These are phyloP conservation scores for Thyridium curvatum DNA, from an alignment of 2,329 filamentous ascomycete genomes.

Conservation along the genomic window DNA sequence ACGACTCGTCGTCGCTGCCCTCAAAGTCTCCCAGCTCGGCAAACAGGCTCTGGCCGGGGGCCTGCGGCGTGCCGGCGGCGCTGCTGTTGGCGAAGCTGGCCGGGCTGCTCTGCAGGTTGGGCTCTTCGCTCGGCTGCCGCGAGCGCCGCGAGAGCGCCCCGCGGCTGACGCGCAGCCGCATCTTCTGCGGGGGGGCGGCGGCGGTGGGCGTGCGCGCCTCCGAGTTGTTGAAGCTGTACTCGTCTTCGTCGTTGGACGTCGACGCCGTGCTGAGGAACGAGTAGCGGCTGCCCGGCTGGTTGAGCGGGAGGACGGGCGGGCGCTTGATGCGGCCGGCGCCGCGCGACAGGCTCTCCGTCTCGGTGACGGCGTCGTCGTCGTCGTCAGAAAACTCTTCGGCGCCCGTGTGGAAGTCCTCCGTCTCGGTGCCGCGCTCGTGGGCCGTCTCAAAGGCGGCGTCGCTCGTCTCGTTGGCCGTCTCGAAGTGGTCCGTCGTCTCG, in stretches of 20 bases:
- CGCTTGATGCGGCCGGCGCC: slow-evolving; percentile 34
- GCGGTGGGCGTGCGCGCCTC: slow-evolving; percentile 57
- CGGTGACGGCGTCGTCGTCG: slow-evolving; percentile 66
- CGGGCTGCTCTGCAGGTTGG: slow-evolving; percentile 49
- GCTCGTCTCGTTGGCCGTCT: slow-evolving; percentile 73
- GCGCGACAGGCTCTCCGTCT: slow-evolving; percentile 62
- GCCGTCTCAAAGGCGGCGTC: slow-evolving; percentile 60
- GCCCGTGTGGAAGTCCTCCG: slow-evolving; percentile 93
- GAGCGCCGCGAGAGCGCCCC: slow-evolving; percentile 52
- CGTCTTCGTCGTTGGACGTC: slow-evolving; percentile 72
- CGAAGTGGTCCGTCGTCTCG: slow-evolving; percentile 63
- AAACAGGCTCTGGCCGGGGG: slow-evolving; percentile 70
- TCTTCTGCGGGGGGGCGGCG: slow-evolving; percentile 57
- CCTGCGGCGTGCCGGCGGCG: slow-evolving; percentile 40
- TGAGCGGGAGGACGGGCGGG: slow-evolving; percentile 33
- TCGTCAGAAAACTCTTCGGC: slow-evolving; percentile 70
- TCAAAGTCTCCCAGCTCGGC: slow-evolving; percentile 82
- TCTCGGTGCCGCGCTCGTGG: slow-evolving; percentile 83
- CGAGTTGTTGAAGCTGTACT: slow-evolving; percentile 42
- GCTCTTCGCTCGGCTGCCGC: slow-evolving; percentile 54
- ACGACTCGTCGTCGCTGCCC: slow-evolving; percentile 67
- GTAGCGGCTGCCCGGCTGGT: slow-evolving; percentile 48
- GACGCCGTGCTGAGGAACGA: slow-evolving; percentile 87
- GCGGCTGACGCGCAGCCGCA: slow-evolving; percentile 66
- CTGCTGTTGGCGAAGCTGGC: slow-evolving; percentile 47